Evolutionary conservation across 2,329 filamentous ascomycete species (phyloP).

Genomic region (Exophiala oligosperma): DNA sequence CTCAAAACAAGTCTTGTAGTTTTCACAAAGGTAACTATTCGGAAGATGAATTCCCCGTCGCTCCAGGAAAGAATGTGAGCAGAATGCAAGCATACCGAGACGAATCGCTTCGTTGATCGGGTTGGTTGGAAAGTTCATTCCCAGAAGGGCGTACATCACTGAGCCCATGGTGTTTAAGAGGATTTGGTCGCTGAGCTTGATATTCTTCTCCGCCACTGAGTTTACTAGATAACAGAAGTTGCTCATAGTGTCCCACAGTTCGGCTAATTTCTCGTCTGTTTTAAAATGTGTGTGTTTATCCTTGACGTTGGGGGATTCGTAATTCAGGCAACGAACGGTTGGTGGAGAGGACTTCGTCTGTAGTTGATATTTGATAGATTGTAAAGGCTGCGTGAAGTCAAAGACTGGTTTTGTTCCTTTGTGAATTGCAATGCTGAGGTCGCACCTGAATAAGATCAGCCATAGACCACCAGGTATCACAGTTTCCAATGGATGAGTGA

Average conservation of each 20-base stretch:
- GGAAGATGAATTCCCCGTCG: constrained; percentile 32
- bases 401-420: constrained; percentile 29
- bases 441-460: constrained; percentile 24
- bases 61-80: constrained; percentile 40
- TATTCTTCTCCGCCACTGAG: constrained; percentile 25
- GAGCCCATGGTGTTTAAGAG: constrained; percentile 39
- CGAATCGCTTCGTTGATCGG: constrained; percentile 40
- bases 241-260: constrained; percentile 29
- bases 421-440: constrained; percentile 32
- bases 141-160: constrained; percentile 44
- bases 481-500: constrained; percentile 1
- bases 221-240: constrained; percentile 33
- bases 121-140: constrained; percentile 32
- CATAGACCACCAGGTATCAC: not conserved
- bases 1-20: constrained; percentile 19
- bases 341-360: constrained; percentile 10
- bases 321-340: no score
- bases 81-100: constrained; percentile 43
- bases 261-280: constrained; percentile 13
- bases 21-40: constrained; percentile 23
- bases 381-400: constrained; percentile 19
- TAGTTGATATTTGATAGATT: constrained; percentile 2
- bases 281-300: no score
- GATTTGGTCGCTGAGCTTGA: constrained; percentile 26
- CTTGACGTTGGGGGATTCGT: no score